phyloP scores from a whole-genome alignment of 805 yeast species.

The Schwanniomyces pseudopolymorphus region DNA sequence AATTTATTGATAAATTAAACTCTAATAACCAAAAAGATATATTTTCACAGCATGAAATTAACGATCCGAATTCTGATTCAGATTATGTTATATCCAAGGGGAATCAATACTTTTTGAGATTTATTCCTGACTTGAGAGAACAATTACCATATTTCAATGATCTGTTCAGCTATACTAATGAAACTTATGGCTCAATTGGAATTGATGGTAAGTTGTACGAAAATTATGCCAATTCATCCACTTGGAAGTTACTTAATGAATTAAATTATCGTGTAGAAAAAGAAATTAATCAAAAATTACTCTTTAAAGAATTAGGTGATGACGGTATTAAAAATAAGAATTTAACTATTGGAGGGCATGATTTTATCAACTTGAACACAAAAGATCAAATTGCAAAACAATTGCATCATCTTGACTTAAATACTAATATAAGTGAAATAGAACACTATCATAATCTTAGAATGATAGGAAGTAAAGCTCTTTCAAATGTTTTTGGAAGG shows the following conservation, averaged over 20 bases:
- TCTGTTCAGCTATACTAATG: slow-evolving; percentile 23
- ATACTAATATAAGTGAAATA: slow-evolving; percentile 5
- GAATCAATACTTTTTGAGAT: slow-evolving; percentile 37
- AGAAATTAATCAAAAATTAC: slow-evolving; percentile 35
- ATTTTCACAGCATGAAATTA: slow-evolving; percentile 34
- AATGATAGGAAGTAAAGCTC: slow-evolving; percentile 27
- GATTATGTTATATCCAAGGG: slow-evolving; percentile 37
- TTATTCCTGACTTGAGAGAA: slow-evolving; percentile 36
- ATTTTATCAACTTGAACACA: slow-evolving; percentile 3
- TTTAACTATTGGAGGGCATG: slow-evolving; percentile 12
- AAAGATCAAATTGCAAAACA: slow-evolving; percentile 9
- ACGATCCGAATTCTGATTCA: slow-evolving; percentile 29
- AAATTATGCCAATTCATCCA: slow-evolving; percentile 20
- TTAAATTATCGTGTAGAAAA: slow-evolving; percentile 30
- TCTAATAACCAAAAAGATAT: slow-evolving; percentile 28
- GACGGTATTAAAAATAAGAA: slow-evolving; percentile 36
- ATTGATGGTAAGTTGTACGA: slow-evolving; percentile 34
- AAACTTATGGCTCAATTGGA: slow-evolving; percentile 29
- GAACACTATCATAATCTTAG: slow-evolving; percentile 14
- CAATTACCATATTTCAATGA: slow-evolving; percentile 25
- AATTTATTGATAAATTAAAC: slow-evolving; percentile 47
- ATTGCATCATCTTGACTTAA: slow-evolving; percentile 3
- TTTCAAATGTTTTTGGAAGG: slow-evolving; percentile 28
- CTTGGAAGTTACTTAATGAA: slow-evolving; percentile 33
- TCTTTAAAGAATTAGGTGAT: slow-evolving; percentile 20